Evolutionary conservation across 2,329 filamentous ascomycete genomes (phyloP).

Genomic region (Aspergillus ruber): DNA sequence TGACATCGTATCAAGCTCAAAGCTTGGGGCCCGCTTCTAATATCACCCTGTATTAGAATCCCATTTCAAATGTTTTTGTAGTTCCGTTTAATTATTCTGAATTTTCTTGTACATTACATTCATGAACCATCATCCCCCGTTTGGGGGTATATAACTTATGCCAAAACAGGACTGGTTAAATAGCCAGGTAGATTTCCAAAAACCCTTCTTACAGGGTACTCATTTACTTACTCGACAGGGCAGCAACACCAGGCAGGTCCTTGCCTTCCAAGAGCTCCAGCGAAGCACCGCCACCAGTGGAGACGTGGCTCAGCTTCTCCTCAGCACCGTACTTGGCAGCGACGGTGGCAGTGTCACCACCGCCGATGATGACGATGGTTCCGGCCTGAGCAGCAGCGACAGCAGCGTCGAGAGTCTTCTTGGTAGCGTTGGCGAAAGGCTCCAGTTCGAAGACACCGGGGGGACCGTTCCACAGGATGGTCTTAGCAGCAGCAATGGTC

Average conservation of each 20-base stretch:
- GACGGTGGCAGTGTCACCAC: conserved; percentile 95
- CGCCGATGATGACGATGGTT: conserved; percentile 97
- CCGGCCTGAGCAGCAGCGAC: conserved; percentile 73
- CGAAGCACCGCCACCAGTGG: conserved; percentile 90
- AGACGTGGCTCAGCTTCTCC: conserved; percentile 96
- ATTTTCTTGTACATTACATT: conserved; percentile 33
- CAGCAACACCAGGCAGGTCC: conserved; percentile 86
- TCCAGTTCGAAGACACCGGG: conserved; percentile 97
- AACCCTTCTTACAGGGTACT: neutral
- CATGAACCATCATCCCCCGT: conserved; percentile 11
- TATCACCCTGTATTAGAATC: conserved; percentile 17
- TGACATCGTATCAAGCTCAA: conserved; percentile 7
- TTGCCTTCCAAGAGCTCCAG: conserved; percentile 97
- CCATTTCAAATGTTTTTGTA: conserved; percentile 7
- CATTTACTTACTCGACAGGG: conserved; percentile 69
- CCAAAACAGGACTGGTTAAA: neutral
- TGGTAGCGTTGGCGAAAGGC: conserved; percentile 86
- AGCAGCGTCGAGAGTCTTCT: conserved; percentile 82
- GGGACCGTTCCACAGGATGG: conserved; percentile 98
- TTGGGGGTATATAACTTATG: conserved; percentile 1
- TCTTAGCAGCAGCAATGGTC: conserved; percentile 81
- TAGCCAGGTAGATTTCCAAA: neutral
- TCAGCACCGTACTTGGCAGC: conserved; percentile 96
- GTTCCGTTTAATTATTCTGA: conserved; percentile 15
- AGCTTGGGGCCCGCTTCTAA: conserved; percentile 26